Conservation (phyloP, 306 rosid genomes). For the Arachis hypogaea region DNA sequence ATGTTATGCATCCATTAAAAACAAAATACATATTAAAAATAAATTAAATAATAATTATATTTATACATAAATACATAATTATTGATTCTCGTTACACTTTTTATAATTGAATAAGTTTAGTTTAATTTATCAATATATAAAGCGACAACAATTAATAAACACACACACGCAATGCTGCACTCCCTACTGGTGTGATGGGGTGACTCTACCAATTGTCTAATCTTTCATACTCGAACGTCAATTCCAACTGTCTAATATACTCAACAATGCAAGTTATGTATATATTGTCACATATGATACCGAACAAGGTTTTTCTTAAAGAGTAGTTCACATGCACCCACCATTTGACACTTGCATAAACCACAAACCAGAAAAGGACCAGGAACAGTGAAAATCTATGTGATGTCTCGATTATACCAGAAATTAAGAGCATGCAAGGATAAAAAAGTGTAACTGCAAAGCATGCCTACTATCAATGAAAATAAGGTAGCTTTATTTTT, state of each 20-base stretch:
- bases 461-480: conserved; percentile 9
- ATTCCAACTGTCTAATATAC: not conserved
- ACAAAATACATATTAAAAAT: too few relatives aligned
- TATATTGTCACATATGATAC: too few relatives aligned
- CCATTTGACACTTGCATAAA: not conserved
- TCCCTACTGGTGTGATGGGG: not conserved
- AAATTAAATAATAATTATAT: too few relatives aligned
- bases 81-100: too few relatives aligned
- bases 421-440: not conserved
- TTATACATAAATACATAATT: too few relatives aligned
- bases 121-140: too few relatives aligned
- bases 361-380: not conserved
- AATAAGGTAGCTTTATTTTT: not conserved
- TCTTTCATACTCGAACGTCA: not conserved
- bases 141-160: too few relatives aligned
- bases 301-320: too few relatives aligned
- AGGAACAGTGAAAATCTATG: not conserved
- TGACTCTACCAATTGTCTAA: not conserved
- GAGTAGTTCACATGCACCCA: not conserved
- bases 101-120: too few relatives aligned
- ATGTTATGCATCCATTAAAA: too few relatives aligned
- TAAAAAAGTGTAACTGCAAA: conserved; percentile 1
- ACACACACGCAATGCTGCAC: not conserved
- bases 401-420: not conserved
- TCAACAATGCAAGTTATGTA: not conserved